A percentile compares a stretch with the other conserved stretches of the same genome.
These are phyloP conservation scores for Russula sp. DNA, from an alignment of 768 basidiomycete species.

Conservation along the genomic window DNA sequence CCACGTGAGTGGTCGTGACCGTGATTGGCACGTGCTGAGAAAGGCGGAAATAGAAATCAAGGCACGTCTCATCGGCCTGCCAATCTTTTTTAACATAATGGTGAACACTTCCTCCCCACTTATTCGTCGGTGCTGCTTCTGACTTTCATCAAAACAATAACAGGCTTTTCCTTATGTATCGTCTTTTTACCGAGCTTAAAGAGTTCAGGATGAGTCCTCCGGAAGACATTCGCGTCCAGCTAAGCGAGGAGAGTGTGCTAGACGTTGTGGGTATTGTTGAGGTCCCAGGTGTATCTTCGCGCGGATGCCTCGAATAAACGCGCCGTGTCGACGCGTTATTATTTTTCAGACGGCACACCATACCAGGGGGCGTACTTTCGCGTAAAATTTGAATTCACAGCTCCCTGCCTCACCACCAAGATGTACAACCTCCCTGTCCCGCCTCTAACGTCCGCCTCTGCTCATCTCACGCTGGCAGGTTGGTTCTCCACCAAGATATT, in stretches of 20 bases:
- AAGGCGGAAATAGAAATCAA: neutral
- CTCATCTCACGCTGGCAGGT: constrained; percentile 41
- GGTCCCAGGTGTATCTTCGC: no score
- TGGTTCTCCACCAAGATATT: constrained; percentile 94
- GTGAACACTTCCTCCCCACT: neutral
- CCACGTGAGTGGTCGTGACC: no score
- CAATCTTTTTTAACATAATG: constrained; percentile 3
- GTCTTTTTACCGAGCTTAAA: constrained; percentile 79
- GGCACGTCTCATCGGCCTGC: neutral
- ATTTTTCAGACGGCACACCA: constrained; percentile 53
- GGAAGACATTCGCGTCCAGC: constrained; percentile 83
- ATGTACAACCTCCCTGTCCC: constrained; percentile 49
- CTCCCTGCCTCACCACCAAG: constrained; percentile 93
- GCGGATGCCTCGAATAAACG: no score
- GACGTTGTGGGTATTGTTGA: constrained; percentile 84
- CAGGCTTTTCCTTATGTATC: constrained; percentile 50
- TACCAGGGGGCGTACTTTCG: constrained; percentile 66
- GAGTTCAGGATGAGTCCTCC: constrained; percentile 78
- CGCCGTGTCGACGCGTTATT: constrained; percentile 22
- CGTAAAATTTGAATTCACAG: constrained; percentile 79
- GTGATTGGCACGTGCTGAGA: neutral
- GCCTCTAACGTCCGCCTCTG: neutral
- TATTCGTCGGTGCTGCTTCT: neutral
- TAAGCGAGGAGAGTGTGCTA: constrained; percentile 83
- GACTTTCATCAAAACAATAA: neutral